phyloP scores from a whole-genome alignment of 805 yeast species.

The Metschnikowia matae region DNA sequence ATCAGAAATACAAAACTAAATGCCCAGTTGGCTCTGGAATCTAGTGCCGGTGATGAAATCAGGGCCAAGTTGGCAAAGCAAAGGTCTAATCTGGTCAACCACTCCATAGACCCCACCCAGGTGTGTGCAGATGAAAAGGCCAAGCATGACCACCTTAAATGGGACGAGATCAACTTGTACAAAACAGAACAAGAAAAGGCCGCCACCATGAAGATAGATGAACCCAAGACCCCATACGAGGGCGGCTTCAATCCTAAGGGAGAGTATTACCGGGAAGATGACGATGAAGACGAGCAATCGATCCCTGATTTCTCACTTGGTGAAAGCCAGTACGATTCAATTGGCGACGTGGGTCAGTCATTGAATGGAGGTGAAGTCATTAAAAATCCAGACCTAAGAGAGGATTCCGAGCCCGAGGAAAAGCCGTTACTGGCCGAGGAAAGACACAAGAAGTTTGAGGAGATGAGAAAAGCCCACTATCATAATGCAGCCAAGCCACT shows the following conservation, averaged over 20 bases:
- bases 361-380: constrained; percentile 42
- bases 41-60: constrained; percentile 41
- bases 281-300: constrained; percentile 47
- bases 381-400: constrained; percentile 23
- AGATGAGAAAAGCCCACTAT: constrained; percentile 76
- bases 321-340: constrained; percentile 45
- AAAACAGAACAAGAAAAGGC: constrained; percentile 68
- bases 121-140: constrained; percentile 1
- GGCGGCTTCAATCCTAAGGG: constrained; percentile 82
- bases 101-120: constrained; percentile 12
- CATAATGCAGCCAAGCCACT: constrained; percentile 53
- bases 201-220: constrained; percentile 81
- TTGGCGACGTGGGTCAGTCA: constrained; percentile 23
- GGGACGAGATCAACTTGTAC: constrained; percentile 81
- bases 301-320: constrained; percentile 55
- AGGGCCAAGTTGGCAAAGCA: constrained; percentile 42
- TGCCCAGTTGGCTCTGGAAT: constrained; percentile 46
- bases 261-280: constrained; percentile 71
- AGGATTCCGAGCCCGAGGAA: constrained; percentile 30
- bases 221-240: constrained; percentile 93
- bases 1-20: constrained; percentile 75
- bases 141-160: constrained; percentile 48
- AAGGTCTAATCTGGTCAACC: constrained; percentile 21
- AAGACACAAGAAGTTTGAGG: constrained; percentile 67
- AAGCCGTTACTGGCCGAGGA: constrained; percentile 48